Base-by-base conservation (phyloP, 192 early-diverging fungal genomes). In the Entomortierella parvispora region DNA sequence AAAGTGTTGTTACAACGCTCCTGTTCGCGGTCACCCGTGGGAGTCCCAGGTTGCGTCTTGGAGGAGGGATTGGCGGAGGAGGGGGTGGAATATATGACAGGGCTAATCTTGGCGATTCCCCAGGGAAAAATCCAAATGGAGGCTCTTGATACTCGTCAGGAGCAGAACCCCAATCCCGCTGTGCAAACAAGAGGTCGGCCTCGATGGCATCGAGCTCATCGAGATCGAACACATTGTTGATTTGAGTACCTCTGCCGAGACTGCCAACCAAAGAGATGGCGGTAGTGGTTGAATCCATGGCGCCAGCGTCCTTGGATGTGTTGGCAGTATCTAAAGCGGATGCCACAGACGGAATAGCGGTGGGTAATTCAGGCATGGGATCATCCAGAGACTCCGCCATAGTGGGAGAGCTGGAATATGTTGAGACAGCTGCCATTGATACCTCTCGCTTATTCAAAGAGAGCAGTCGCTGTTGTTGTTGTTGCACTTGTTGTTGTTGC, bases 51-150 rank as follows among this genome's bases (percentile, higher is more conserved):
- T 66, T 49, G 23, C 74, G 71, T 49, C 71, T 66, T 47, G 32
- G 80, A 50, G 47, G 64, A 42, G 46, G 82, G 33, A 49, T 79
- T 51, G 56, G 85, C 65, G 49, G 79, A 62, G 49, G 83, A 50
- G 49, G 68, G 46, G 62, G 79, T 52, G 59, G 83, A 49, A 46
- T 47, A 53, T 31, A 80, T 2, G 77, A 54, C 18, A 71, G 71
- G 44, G 65, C 81, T 56, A 71, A 69, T 55, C 68, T 79, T 45
- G 59, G 70, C 61, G 51, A 78, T 61, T 51, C 81, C 57, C 63
- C 82, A 57, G 54, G 81, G 71, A 47, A 74, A 66, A 69, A 80
- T 71, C 74, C 74, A 58, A 77, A 77, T 20, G 74, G 74, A 25
- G 74, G 74, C 31, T 77, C 74, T 57, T 77, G 74, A 49, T 77